Conservation (phyloP, 2,329 filamentous ascomycete genomes). For the Xylariaceae sp. region DNA sequence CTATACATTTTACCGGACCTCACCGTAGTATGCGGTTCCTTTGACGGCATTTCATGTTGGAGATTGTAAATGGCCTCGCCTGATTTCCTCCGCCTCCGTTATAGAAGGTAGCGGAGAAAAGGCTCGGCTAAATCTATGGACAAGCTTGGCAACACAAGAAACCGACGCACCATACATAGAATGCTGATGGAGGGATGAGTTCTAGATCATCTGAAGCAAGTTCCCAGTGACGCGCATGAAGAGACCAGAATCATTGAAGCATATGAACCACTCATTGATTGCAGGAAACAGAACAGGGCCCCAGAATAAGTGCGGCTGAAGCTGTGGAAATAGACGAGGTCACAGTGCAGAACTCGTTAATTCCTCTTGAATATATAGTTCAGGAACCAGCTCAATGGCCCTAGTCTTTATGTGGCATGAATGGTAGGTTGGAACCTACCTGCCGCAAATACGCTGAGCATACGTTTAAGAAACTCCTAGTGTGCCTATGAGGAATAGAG, state of each 20-base stretch:
- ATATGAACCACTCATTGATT: no score
- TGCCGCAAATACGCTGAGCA: background rate
- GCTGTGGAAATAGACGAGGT: background rate
- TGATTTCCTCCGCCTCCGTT: conserved; percentile 12
- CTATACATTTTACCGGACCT: conserved; percentile 23
- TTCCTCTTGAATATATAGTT: background rate
- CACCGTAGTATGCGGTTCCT: conserved; percentile 4
- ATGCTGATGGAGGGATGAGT: background rate
- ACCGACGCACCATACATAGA: background rate
- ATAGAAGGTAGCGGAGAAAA: conserved; percentile 17
- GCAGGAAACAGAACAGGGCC: background rate
- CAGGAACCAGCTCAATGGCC: background rate
- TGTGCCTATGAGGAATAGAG: background rate
- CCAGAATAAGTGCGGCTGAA: background rate
- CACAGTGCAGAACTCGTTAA: background rate
- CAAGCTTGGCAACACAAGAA: conserved; percentile 11
- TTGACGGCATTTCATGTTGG: conserved; percentile 12
- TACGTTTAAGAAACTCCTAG: background rate
- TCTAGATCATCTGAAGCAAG: background rate
- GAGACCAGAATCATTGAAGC: background rate
- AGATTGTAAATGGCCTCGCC: background rate
- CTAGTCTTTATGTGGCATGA: background rate
- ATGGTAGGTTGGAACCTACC: background rate
- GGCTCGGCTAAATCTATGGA: conserved; percentile 23
- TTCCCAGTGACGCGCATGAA: background rate